Evolutionary conservation across 2,329 filamentous ascomycete species (phyloP), one percentile per base, ranked within the genome.

Genomic region (Hypoxylon sp.): DNA sequence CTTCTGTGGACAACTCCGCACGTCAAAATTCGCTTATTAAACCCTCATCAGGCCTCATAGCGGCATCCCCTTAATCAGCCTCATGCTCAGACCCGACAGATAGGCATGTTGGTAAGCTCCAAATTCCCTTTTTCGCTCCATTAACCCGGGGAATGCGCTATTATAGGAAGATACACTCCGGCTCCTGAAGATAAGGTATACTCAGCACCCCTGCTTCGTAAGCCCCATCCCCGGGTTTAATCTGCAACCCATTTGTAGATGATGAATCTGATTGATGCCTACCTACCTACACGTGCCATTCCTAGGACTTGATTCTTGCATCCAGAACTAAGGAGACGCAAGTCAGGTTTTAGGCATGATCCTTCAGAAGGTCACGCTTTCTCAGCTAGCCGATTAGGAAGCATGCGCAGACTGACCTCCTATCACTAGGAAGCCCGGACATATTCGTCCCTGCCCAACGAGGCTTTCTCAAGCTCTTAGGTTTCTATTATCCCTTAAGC

Each of bases 41-140:
- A 48, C n/a, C 46, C 39, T 42, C 32, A 15, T 5, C 32, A 11
- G 11, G 32, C 10, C 32, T 37, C 32, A 13, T 37, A 13, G 8
- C 32, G 15, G 32, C 32, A 37, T 37, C 11, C 4, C 13, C 13
- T 37, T 13, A 37, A 13, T 37, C 4, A 15, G 32, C 32, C 31
- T 32, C 10, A 32, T 13, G 35, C 35, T 37, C 42, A 17, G 42
- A 6, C 17, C 19, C 17, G n/a, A 24, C 44, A 47, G 15, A 13
- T 47, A 21, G 44, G 44, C 27, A 15, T 47, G 44, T 47, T 47
- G n/a, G 44, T 24, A 47, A 47, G 44, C 44, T 11, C 44, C 13
- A 27, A 48, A 48, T n/a, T 27, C 24, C 10, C 21, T 19, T 42
- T 42, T 17, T 17, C 5, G 39, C n/a, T 42, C 19, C n/a, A 7